A percentile compares a stretch with the other conserved stretches of the same genome.
Conservation (phyloP, 2,329 filamentous ascomycete species). For the Colletotrichum sp. region DNA sequence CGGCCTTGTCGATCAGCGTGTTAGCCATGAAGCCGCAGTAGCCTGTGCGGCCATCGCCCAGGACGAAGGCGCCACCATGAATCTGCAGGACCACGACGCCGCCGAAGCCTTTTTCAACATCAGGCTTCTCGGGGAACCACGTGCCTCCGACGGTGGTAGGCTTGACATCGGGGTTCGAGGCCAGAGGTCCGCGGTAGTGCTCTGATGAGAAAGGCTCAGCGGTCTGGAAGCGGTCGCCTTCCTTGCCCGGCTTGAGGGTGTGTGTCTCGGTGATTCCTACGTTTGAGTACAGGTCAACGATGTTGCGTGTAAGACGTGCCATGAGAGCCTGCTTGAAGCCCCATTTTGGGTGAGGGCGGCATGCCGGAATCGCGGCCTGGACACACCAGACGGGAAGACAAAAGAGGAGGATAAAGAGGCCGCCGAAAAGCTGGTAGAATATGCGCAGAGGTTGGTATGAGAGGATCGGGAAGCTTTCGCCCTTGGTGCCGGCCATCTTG, state of each 20-base stretch:
- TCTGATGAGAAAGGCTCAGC: slow-evolving; percentile 13
- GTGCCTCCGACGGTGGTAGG: slow-evolving; percentile 24
- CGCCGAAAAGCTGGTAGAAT: background rate
- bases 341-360: slow-evolving; percentile 7
- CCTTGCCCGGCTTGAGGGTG: slow-evolving; percentile 27
- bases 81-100: slow-evolving; percentile 31
- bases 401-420: background rate
- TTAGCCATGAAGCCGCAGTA: slow-evolving; percentile 30
- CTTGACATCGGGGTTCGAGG: slow-evolving; percentile 13
- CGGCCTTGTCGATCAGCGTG: slow-evolving; percentile 26
- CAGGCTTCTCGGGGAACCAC: slow-evolving; percentile 26
- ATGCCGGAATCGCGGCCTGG: background rate
- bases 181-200: slow-evolving; percentile 21
- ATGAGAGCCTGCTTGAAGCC: slow-evolving; percentile 5
- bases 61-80: slow-evolving; percentile 35
- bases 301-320: background rate
- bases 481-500: background rate
- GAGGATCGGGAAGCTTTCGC: background rate
- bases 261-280: slow-evolving; percentile 8
- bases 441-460: background rate
- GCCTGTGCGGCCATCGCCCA: slow-evolving; percentile 33
- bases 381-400: background rate
- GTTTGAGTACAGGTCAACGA: background rate
- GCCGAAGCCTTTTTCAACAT: background rate
- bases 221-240: slow-evolving; percentile 27